These are phyloP conservation scores for Trypanosomatidae sp. DNA, from an alignment of 208 protist genomes.

Conservation along the genomic window DNA sequence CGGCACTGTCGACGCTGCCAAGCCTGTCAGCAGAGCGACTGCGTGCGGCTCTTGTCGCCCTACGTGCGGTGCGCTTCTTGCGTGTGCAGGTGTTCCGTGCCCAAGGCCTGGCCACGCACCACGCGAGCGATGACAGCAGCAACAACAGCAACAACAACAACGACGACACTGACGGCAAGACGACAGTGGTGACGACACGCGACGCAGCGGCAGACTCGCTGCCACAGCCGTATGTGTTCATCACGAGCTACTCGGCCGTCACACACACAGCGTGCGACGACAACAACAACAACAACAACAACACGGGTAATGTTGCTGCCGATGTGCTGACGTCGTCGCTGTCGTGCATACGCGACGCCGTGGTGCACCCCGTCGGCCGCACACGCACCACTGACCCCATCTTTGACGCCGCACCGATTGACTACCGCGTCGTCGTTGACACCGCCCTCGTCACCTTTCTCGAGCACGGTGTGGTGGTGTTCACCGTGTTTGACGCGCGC, in stretches of 20 bases:
- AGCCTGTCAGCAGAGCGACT: conserved; percentile 20
- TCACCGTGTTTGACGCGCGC: conserved; percentile 73
- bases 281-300: too few species aligned
- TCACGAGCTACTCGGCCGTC: conserved; percentile 33
- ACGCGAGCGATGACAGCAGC: too few species aligned
- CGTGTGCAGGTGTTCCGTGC: conserved; percentile 63
- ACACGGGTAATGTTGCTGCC: too few species aligned
- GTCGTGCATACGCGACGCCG: conserved; percentile 55
- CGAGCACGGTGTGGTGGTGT: conserved; percentile 37
- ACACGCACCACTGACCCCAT: conserved; percentile 30
- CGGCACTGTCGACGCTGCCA: neutral
- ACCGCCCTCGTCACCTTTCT: conserved; percentile 44
- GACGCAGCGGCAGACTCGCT: conserved; percentile 1
- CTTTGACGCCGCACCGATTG: conserved; percentile 52
- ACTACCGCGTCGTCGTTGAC: conserved; percentile 69
- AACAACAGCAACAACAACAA: too few species aligned
- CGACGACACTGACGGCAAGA: too few species aligned
- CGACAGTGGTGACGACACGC: too few species aligned
- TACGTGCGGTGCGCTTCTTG: conserved; percentile 48
- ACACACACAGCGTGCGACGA: too few species aligned
- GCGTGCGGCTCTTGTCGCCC: conserved; percentile 32
- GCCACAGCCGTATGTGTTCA: conserved; percentile 79
- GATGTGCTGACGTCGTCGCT: too few species aligned
- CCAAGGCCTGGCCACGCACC: conserved; percentile 10
- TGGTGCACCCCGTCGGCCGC: conserved; percentile 27